Base-by-base conservation (phyloP, 2,329 filamentous ascomycete genomes). In the Aureobasidium mangrovei region DNA sequence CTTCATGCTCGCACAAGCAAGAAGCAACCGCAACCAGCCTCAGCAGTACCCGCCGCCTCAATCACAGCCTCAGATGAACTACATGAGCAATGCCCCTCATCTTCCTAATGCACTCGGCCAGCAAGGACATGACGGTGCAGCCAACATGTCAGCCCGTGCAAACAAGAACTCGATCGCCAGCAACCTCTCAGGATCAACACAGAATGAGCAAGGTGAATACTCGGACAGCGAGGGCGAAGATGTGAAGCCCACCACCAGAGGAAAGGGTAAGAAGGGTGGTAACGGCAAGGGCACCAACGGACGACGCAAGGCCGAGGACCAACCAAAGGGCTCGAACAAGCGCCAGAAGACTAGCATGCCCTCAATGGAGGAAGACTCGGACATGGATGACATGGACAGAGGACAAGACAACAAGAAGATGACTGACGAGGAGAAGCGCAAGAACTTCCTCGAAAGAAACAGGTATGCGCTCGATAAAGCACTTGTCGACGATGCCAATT, bases 371-470 rank as follows among this genome's bases (percentile, higher is more conserved):
- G 75, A 79, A 4, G 75, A 72, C 51, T 77, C 77, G 59, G 79
- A 76, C 44, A 78, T 81, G 47, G 76, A 80, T 4, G 78, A 76
- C 48, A 75, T 81, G 45, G 70, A 74, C 3, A 41, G 29, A 48
- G 43, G 53, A 4, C 74, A 77, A 39, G 81, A 85, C 63, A 74
- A 76, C 40, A 86, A 83, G 69, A 96, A 95, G 76, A 95, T 96
- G 89, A 96, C 91, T 0, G 93, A 97, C 55, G 93, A 97, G 66
- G 93, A 98, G 74, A 98, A 98, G 76, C 81, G 93, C 40, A 95
- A 94, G 74, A 98, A 97, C 68, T 98, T 98, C 70, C 76, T 98
- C 2, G 93, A 98, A 67, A 80, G 93, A 29, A 98, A 98, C 70
- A 84, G 91, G 91, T 95, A 82, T 64, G 82, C 73, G 45, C 29